Percentiles rank a stretch among this genome's conserved stretches.
Conservation (phyloP, 306 rosid species). For the Urtica urens region DNA sequence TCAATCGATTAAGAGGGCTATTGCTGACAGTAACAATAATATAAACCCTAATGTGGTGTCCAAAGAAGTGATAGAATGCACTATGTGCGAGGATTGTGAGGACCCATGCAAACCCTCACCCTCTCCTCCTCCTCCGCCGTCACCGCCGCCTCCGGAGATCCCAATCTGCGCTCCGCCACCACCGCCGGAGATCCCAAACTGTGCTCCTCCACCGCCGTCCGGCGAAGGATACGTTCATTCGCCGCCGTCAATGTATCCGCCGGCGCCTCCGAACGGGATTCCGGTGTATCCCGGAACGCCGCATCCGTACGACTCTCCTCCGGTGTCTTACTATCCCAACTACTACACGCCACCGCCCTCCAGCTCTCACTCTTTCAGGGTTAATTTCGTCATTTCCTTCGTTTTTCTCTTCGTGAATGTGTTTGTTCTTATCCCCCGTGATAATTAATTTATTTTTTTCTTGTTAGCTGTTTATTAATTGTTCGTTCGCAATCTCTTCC, state of each 20-base stretch:
- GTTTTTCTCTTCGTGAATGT: too few relatives aligned
- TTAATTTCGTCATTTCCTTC: too few relatives aligned
- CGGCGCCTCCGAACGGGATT: neutral
- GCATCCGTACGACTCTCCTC: too few relatives aligned
- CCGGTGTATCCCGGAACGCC: neutral
- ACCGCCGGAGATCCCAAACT: neutral
- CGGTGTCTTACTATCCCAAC: neutral
- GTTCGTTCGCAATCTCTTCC: too few relatives aligned
- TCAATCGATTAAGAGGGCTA: too few relatives aligned
- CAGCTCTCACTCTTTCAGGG: too few relatives aligned
- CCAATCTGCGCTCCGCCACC: slow-evolving; percentile 44
- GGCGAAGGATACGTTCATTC: too few relatives aligned
- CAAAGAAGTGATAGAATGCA: slow-evolving; percentile 35
- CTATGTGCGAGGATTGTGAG: slow-evolving; percentile 46
- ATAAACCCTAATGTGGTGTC: too few relatives aligned
- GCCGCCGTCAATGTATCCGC: neutral
- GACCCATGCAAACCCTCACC: slow-evolving; percentile 39
- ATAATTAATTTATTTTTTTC: too few relatives aligned
- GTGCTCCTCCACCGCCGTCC: slow-evolving; percentile 11
- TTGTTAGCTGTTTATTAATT: too few relatives aligned
- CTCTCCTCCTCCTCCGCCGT: slow-evolving; percentile 28
- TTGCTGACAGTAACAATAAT: too few relatives aligned
- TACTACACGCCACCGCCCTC: neutral
- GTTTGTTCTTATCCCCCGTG: too few relatives aligned
- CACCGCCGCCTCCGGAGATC: slow-evolving; percentile 25